phyloP scores from a whole-genome alignment of 495 filamentous ascomycete genomes.

The Talaromyces nanjingensis region DNA sequence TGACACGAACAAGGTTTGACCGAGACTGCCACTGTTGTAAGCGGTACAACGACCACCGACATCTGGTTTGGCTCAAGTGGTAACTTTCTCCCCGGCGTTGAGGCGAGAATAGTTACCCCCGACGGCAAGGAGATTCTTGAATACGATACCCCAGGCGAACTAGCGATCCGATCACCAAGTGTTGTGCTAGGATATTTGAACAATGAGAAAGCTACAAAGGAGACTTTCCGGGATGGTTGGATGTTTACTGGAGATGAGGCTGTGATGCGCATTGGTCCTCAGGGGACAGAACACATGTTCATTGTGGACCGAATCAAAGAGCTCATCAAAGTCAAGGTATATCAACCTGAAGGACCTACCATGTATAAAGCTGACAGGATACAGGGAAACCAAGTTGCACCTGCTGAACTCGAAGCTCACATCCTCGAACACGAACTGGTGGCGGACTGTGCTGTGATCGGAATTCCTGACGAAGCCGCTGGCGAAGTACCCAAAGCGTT shows the following conservation, averaged over 20 bases:
- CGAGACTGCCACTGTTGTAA: slow-evolving; percentile 71
- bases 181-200: slow-evolving; percentile 79
- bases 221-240: slow-evolving; percentile 76
- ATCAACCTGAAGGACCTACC: too few relatives aligned
- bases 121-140: slow-evolving; percentile 71
- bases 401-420: slow-evolving; percentile 85
- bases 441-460: slow-evolving; percentile 79
- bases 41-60: slow-evolving; percentile 57
- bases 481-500: slow-evolving; percentile 87
- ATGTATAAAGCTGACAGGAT: neutral
- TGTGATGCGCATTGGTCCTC: slow-evolving; percentile 53
- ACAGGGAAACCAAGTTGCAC: slow-evolving; percentile 83
- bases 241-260: slow-evolving; percentile 85
- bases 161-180: slow-evolving; percentile 68
- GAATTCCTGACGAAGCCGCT: slow-evolving; percentile 63
- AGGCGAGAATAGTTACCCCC: slow-evolving; percentile 61
- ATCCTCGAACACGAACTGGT: slow-evolving; percentile 76
- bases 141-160: slow-evolving; percentile 74
- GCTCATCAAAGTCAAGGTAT: slow-evolving; percentile 86
- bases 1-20: slow-evolving; percentile 53
- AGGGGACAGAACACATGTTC: slow-evolving; percentile 68
- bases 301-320: slow-evolving; percentile 91
- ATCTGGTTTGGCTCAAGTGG: slow-evolving; percentile 69
- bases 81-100: slow-evolving; percentile 57
- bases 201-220: slow-evolving; percentile 73